These are phyloP conservation scores for Erodium moschatum DNA, from an alignment of 441 rosid species.

Conservation along the genomic window DNA sequence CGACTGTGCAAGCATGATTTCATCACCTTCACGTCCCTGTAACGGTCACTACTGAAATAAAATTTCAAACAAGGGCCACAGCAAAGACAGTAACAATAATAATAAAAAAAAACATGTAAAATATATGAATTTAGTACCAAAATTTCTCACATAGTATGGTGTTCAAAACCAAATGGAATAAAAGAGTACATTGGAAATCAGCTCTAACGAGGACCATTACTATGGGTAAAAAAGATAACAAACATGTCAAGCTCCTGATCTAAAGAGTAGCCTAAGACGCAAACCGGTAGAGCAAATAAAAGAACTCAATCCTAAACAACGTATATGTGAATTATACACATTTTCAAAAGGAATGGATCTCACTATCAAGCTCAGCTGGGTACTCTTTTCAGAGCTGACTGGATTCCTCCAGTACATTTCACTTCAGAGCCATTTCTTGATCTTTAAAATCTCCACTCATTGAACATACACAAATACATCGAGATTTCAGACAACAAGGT, in stretches of 20 bases:
- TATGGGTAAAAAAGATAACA: neutral
- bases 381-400: too few species aligned
- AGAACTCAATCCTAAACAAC: slow-evolving; percentile 21
- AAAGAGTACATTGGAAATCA: slow-evolving; percentile 30
- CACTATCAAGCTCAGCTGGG: too few species aligned
- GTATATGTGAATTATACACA: slow-evolving; percentile 42
- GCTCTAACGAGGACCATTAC: slow-evolving; percentile 13
- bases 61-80: neutral
- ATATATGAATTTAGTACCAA: slow-evolving; percentile 29
- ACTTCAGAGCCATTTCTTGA: too few species aligned
- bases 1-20: too few species aligned
- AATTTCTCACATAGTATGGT: slow-evolving; percentile 36
- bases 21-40: too few species aligned
- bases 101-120: neutral
- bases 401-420: too few species aligned
- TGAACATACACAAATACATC: neutral
- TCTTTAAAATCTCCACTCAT: slow-evolving; percentile 1
- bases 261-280: slow-evolving; percentile 16
- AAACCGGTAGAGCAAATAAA: slow-evolving; percentile 25
- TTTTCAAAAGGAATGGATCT: slow-evolving; percentile 21
- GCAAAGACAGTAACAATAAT: neutral
- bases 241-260: neutral
- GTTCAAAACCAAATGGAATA: slow-evolving; percentile 22
- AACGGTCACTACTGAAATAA: too few species aligned
- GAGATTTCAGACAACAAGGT: slow-evolving; percentile 42